These are phyloP conservation scores for Dothistroma pini DNA, from an alignment of 2,329 filamentous ascomycete genomes.

Conservation along the genomic window DNA sequence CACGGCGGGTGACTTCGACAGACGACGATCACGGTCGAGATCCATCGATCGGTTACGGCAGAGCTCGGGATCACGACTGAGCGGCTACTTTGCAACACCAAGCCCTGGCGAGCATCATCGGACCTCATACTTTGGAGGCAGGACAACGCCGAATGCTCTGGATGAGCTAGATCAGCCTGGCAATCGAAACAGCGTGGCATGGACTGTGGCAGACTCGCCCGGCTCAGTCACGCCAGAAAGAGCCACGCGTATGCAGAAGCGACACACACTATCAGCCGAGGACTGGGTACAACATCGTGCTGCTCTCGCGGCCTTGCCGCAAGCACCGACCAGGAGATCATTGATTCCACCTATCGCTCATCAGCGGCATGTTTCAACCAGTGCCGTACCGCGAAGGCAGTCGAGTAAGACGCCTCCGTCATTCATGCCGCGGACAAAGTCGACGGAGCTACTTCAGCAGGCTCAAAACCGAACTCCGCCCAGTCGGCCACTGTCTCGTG, in stretches of 20 bases:
- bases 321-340: conserved; percentile 36
- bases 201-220: conserved; percentile 63
- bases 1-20: conserved; percentile 35
- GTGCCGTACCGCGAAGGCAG: conserved; percentile 22
- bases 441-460: conserved; percentile 45
- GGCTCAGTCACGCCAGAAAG: conserved; percentile 37
- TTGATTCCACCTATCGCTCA: conserved; percentile 28
- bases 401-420: conserved; percentile 41
- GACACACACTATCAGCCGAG: conserved; percentile 64
- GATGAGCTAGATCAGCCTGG: conserved; percentile 39
- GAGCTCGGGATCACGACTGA: conserved; percentile 22
- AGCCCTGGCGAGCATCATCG: conserved; percentile 31
- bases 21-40: conserved; percentile 26
- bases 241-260: conserved; percentile 42
- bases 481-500: conserved; percentile 31
- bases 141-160: conserved; percentile 31
- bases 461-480: conserved; percentile 29
- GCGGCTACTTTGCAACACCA: conserved; percentile 18
- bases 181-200: conserved; percentile 64
- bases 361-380: conserved; percentile 25
- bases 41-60: conserved; percentile 28
- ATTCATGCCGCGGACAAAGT: conserved; percentile 38
- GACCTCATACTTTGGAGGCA: conserved; percentile 35
- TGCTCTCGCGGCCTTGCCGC: conserved; percentile 50
- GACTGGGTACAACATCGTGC: conserved; percentile 80